Evolutionary conservation across 805 yeast species (phyloP).

Genomic region (Lachancea thermotolerans): DNA sequence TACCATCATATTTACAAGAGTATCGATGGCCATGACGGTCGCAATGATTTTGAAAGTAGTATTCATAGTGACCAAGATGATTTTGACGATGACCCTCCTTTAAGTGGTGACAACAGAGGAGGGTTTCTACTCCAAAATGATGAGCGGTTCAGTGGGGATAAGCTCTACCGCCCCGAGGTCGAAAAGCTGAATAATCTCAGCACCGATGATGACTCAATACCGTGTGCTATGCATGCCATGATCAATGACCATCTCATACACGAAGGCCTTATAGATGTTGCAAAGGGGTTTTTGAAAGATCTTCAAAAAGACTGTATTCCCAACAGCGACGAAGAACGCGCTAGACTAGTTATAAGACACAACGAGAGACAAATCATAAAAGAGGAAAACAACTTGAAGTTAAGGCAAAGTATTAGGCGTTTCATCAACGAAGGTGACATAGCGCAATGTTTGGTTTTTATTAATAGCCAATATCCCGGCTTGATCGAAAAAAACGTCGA

Average conservation of each 20-base stretch:
- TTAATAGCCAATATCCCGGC: conserved; percentile 28
- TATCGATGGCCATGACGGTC: conserved; percentile 6
- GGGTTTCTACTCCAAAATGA: conserved; percentile 18
- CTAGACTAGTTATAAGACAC: conserved; percentile 20
- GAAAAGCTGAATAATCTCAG: conserved; percentile 19
- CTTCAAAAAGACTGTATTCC: conserved; percentile 27
- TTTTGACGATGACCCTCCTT: conserved; percentile 20
- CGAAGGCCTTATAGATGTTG: conserved; percentile 50
- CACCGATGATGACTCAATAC: conserved; percentile 24
- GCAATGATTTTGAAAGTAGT: conserved; percentile 7
- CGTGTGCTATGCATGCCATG: conserved; percentile 23
- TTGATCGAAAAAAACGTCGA: conserved; percentile 19
- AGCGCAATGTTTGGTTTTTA: conserved; percentile 35
- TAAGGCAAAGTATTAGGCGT: conserved; percentile 42
- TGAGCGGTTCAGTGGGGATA: conserved; percentile 17
- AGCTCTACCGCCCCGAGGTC: conserved; percentile 19
- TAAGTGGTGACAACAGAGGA: conserved; percentile 5
- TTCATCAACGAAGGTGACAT: conserved; percentile 40
- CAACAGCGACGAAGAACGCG: conserved; percentile 13
- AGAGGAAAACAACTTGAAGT: conserved; percentile 33
- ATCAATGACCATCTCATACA: conserved; percentile 45
- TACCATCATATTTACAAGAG: conserved; percentile 26
- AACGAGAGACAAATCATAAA: conserved; percentile 27
- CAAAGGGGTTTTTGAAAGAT: conserved; percentile 46
- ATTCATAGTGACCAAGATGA: conserved; percentile 20